These are phyloP conservation scores for Kodamaea alishanica DNA, from an alignment of 1,139 yeast species.

Conservation along the genomic window DNA sequence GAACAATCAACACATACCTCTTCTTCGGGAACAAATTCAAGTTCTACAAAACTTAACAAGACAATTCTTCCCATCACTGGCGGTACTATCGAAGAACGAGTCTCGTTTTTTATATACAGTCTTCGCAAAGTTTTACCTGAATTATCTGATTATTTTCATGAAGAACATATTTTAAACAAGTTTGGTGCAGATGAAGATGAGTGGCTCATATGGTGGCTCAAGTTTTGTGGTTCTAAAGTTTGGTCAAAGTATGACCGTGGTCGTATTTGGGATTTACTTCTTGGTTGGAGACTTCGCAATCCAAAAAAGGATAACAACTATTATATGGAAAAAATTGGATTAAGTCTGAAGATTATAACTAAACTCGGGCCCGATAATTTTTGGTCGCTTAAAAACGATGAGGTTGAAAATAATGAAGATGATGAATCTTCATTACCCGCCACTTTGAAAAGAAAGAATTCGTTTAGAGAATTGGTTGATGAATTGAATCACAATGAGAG, in stretches of 20 bases:
- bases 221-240: constrained; percentile 87
- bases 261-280: constrained; percentile 79
- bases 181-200: constrained; percentile 70
- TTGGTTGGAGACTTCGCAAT: constrained; percentile 69
- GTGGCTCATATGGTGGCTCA: constrained; percentile 95
- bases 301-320: constrained; percentile 30
- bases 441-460: constrained; percentile 17
- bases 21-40: constrained; percentile 2
- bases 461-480: constrained; percentile 32
- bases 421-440: constrained; percentile 2
- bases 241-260: constrained; percentile 82
- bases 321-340: constrained; percentile 31
- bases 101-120: constrained; percentile 67
- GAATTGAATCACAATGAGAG: constrained; percentile 20
- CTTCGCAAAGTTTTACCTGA: constrained; percentile 70
- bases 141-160: constrained; percentile 69
- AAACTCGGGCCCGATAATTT: constrained; percentile 46
- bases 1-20: constrained; percentile 1
- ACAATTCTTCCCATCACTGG: constrained; percentile 52
- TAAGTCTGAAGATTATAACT: constrained; percentile 18
- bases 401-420: constrained; percentile 6
- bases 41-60: constrained; percentile 23
- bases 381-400: constrained; percentile 31
- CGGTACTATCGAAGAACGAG: constrained; percentile 66
- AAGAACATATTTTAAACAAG: constrained; percentile 69